A percentile compares a stretch with the other conserved stretches of the same genome.
phyloP scores from a whole-genome alignment of 805 yeast species.

The Candida tibetensis region DNA sequence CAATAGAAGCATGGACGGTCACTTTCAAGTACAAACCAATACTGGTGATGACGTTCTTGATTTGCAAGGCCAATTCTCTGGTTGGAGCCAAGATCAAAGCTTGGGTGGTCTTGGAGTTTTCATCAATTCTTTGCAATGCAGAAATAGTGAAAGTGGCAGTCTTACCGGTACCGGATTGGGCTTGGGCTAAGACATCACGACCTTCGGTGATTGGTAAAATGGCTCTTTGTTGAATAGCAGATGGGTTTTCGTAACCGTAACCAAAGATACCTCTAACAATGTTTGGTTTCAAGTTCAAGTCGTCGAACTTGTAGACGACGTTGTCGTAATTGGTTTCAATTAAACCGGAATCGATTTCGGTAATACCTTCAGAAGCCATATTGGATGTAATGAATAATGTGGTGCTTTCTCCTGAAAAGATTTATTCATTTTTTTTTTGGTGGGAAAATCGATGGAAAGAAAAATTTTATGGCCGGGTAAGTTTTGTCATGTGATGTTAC shows the following conservation, averaged over 20 bases:
- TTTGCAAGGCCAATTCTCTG: slow-evolving; percentile 92
- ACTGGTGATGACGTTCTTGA: slow-evolving; percentile 80
- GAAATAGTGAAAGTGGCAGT: slow-evolving; percentile 98
- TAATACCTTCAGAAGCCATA: slow-evolving; percentile 65
- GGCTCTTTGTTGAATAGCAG: slow-evolving; percentile 97
- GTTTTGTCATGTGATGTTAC: slow-evolving; percentile 2
- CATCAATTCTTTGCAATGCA: slow-evolving; percentile 81
- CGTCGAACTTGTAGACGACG: slow-evolving; percentile 70
- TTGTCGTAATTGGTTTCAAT: slow-evolving; percentile 97
- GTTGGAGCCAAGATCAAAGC: slow-evolving; percentile 93
- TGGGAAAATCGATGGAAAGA: slow-evolving; percentile 6
- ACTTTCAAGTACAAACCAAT: slow-evolving; percentile 87
- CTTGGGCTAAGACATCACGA: slow-evolving; percentile 95
- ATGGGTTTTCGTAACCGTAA: slow-evolving; percentile 94
- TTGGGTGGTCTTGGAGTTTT: slow-evolving; percentile 71
- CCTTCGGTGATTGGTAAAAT: slow-evolving; percentile 92
- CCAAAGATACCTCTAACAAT: slow-evolving; percentile 77
- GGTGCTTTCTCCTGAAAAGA: slow-evolving; percentile 1
- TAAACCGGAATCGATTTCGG: slow-evolving; percentile 76
- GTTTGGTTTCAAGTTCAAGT: slow-evolving; percentile 67
- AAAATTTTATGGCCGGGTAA: slow-evolving; percentile 16
- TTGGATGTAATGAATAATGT: slow-evolving; percentile 10
- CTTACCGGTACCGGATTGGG: slow-evolving; percentile 99
- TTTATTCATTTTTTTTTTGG: slow-evolving; percentile 5
- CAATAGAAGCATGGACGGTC: slow-evolving; percentile 87